These are phyloP conservation scores for Graphium sp. DNA, from an alignment of 2,329 filamentous ascomycete genomes.

Conservation along the genomic window DNA sequence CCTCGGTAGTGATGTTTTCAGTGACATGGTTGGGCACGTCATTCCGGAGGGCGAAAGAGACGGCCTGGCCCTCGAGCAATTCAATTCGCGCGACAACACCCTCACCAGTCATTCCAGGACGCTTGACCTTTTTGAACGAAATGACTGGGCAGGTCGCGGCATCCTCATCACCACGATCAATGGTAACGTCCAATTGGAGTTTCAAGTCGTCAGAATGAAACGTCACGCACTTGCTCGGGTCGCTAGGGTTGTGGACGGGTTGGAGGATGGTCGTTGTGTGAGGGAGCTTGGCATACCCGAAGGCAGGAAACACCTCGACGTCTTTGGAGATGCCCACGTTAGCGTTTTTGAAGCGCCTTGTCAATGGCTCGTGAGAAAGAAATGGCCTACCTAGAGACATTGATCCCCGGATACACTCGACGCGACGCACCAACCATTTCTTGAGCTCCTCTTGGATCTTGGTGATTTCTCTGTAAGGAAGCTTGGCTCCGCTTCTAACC, in stretches of 20 bases:
- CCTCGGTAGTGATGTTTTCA: slow-evolving; percentile 34
- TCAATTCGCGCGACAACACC: slow-evolving; percentile 44
- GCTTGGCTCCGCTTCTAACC: slow-evolving; percentile 26
- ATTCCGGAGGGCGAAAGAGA: slow-evolving; percentile 53
- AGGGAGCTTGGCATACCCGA: slow-evolving; percentile 48
- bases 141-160: slow-evolving; percentile 29
- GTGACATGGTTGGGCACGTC: slow-evolving; percentile 41
- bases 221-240: slow-evolving; percentile 39
- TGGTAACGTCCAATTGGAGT: slow-evolving; percentile 50
- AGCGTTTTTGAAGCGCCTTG: too few relatives aligned
- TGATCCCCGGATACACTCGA: slow-evolving; percentile 54
- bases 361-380: too few relatives aligned
- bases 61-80: slow-evolving; percentile 47
- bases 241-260: slow-evolving; percentile 19
- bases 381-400: slow-evolving; percentile 39
- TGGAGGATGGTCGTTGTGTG: slow-evolving; percentile 42
- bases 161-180: slow-evolving; percentile 39
- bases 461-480: slow-evolving; percentile 33
- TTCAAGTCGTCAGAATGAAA: slow-evolving; percentile 42
- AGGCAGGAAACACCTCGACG: slow-evolving; percentile 56
- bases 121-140: slow-evolving; percentile 34
- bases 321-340: too few relatives aligned
- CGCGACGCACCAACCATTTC: slow-evolving; percentile 52
- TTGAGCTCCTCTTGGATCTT: slow-evolving; percentile 45
- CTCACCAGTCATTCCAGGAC: slow-evolving; percentile 36